Evolutionary conservation across 2,329 filamentous ascomycete species (phyloP), one percentile per base, ranked within the genome.

Genomic region (Ophiostoma piceae): DNA sequence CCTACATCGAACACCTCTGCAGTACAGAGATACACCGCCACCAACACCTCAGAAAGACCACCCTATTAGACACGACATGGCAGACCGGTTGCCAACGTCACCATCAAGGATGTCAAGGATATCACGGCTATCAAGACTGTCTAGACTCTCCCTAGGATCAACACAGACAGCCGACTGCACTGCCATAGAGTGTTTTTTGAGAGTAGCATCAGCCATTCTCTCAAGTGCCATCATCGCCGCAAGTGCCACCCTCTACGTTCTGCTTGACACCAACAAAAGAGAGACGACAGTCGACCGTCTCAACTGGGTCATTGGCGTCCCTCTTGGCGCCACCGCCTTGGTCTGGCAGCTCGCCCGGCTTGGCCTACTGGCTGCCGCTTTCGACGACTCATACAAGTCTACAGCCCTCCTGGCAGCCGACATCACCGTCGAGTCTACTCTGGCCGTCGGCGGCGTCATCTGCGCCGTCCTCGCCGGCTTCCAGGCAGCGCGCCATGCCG

Each of bases 301-400:
- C 57, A 39, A n/a, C 62, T 65, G 62, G 62, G 62, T 39, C 62
- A 32, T 62, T 62, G 62, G 32, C 29, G 39, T 65, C 19, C 32
- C 35, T 3, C 3, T 39, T 11, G 62, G 32, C 19, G 62, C 12
- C 62, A 65, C n/a, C 7, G 32, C 16, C 6, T 26, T 68, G 26
- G 22, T 22, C 29, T 65, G 62, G 62, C 62, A 65, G 35, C 62
- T 65, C 16, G 6, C 16, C 8, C 62, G 35, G 5, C 62, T 65
- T 4, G 62, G 62, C 32, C n/a, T 39, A 6, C 62, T 65, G 6
- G 62, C 62, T 2, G 35, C 29, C 3, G 3, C 26, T 7, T 14
- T 5, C 11, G 57, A 62, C 12, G 54, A 29, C 54, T 1, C 19
- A 6, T 57, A 12, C 9, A 14, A 32, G 54, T 12, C 26, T 2